phyloP scores from a whole-genome alignment of 768 basidiomycete genomes.

The Agrocybe praecox region DNA sequence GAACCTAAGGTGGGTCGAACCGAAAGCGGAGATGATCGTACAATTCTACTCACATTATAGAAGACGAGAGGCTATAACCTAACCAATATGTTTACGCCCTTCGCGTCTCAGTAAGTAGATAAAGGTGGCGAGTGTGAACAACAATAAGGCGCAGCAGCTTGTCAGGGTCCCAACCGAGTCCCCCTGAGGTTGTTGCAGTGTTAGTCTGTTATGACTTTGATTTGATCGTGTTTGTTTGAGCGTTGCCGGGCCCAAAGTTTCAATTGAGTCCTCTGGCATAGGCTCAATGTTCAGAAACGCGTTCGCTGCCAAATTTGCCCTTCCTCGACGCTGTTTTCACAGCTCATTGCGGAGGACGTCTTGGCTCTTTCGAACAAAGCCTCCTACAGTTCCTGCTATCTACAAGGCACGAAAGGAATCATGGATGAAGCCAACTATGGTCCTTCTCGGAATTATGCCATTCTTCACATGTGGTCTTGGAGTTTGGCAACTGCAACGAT shows the following conservation, averaged over 20 bases:
- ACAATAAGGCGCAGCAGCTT: background rate
- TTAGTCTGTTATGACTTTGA: background rate
- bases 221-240: conserved; percentile 17
- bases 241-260: background rate
- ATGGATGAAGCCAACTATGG: conserved; percentile 69
- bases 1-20: conserved; percentile 34
- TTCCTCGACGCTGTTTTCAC: conserved; percentile 21
- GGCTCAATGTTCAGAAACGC: conserved; percentile 15
- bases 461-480: conserved; percentile 90
- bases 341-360: conserved; percentile 13
- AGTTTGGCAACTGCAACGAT: conserved; percentile 90
- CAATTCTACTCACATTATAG: background rate
- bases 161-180: background rate
- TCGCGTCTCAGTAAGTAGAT: background rate
- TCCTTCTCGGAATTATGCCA: conserved; percentile 83
- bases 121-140: background rate
- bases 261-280: background rate
- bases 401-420: conserved; percentile 64
- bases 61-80: background rate
- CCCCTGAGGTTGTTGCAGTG: background rate
- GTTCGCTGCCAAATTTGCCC: conserved; percentile 10
- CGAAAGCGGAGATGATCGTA: background rate
- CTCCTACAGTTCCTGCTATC: conserved; percentile 37
- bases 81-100: background rate
- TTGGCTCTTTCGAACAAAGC: conserved; percentile 21